Conservation (phyloP, 768 basidiomycete genomes). For the Asterophora lycoperdoides region DNA sequence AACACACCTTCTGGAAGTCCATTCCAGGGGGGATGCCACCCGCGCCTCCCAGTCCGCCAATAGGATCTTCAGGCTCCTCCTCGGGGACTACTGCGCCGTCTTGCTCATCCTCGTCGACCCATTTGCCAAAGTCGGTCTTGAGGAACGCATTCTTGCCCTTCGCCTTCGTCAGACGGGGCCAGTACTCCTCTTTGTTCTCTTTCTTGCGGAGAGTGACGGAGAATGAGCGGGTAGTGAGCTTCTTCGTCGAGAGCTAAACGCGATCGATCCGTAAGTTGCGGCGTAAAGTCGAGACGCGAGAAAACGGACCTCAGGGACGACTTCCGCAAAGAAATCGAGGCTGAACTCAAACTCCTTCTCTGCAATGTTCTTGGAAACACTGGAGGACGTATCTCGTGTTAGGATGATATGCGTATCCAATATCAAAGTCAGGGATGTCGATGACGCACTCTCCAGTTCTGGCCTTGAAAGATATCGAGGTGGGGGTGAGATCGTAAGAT, state of each 20-base stretch:
- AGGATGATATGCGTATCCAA: neutral
- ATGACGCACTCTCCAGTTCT: conserved; percentile 54
- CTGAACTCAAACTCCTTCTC: conserved; percentile 70
- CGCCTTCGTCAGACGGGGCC: conserved; percentile 91
- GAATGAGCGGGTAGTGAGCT: conserved; percentile 64
- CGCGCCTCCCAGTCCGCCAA: conserved; percentile 42
- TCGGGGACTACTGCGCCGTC: conserved; percentile 47
- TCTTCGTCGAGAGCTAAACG: conserved; percentile 52
- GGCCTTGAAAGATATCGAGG: conserved; percentile 60
- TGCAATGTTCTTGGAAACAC: conserved; percentile 37
- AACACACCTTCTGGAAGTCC: conserved; percentile 61
- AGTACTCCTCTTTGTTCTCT: conserved; percentile 69
- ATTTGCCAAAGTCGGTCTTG: conserved; percentile 94
- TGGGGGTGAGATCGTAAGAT: conserved; percentile 54
- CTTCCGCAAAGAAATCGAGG: conserved; percentile 70
- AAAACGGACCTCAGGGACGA: conserved; percentile 65
- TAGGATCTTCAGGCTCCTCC: conserved; percentile 22
- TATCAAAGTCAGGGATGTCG: conserved; percentile 19
- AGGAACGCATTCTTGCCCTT: conserved; percentile 76
- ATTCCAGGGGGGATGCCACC: conserved; percentile 29
- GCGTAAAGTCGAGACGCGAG: neutral
- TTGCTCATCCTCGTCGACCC: conserved; percentile 98
- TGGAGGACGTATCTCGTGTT: conserved; percentile 16
- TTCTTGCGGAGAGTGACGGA: conserved; percentile 77
- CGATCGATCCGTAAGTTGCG: conserved; percentile 1